Evolutionary conservation across 371 early-diverging fungal genomes (phyloP).

Genomic region (Mucor mucedo): DNA sequence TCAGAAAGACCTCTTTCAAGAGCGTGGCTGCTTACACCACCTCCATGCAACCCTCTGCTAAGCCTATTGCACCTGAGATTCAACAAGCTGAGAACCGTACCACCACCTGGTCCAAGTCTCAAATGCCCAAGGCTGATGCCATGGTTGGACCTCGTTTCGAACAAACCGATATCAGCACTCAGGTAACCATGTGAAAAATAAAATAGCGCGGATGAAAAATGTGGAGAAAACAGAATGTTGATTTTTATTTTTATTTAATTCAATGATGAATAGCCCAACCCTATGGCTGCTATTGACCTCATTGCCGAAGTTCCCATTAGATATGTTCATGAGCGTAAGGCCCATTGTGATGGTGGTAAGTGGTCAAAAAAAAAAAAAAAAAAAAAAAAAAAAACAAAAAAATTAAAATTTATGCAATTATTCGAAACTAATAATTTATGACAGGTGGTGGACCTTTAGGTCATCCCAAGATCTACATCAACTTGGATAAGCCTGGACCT

Average conservation of each 20-base stretch:
- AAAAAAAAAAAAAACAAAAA: not conserved
- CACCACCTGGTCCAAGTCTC: slow-evolving; percentile 78
- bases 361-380: not conserved
- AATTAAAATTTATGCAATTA: not conserved
- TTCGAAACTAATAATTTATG: not conserved
- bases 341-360: slow-evolving; percentile 89
- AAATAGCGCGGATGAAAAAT: not conserved
- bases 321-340: slow-evolving; percentile 74
- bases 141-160: slow-evolving; percentile 89
- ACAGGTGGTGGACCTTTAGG: slow-evolving; percentile 90
- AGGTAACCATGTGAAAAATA: slow-evolving; percentile 53
- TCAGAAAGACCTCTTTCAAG: slow-evolving; percentile 17
- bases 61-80: slow-evolving; percentile 36
- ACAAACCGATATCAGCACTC: slow-evolving; percentile 81
- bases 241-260: not conserved
- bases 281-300: slow-evolving; percentile 91
- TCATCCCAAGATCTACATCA: slow-evolving; percentile 94
- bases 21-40: slow-evolving; percentile 40
- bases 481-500: slow-evolving; percentile 79
- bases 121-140: slow-evolving; percentile 73
- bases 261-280: slow-evolving; percentile 71
- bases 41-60: slow-evolving; percentile 40
- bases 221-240: not conserved
- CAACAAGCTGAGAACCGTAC: slow-evolving; percentile 81
- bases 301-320: slow-evolving; percentile 88